phyloP scores from a whole-genome alignment of 305 asterid genomes.

The Striga hermonthica region DNA sequence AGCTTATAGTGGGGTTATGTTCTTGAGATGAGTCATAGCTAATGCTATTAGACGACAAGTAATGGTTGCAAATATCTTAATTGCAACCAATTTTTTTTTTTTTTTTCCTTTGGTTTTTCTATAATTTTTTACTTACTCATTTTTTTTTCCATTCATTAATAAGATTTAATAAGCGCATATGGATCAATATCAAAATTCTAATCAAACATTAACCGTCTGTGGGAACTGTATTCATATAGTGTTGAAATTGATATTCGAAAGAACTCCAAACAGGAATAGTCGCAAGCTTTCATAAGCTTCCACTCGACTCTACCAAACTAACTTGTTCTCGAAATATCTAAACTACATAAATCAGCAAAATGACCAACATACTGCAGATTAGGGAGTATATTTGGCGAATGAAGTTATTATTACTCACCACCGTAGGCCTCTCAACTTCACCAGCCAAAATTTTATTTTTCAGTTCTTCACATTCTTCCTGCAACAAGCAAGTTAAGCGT shows the following conservation, averaged over 20 bases:
- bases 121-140: too few species aligned
- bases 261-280: background rate
- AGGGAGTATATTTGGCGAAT: background rate
- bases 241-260: background rate
- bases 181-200: background rate
- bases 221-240: background rate
- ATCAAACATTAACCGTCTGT: background rate
- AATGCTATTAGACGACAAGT: background rate
- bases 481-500: constrained; percentile 28
- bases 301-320: too few species aligned
- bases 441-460: constrained; percentile 44
- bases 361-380: background rate
- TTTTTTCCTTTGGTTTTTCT: too few species aligned
- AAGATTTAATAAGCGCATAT: background rate
- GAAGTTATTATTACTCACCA: constrained; percentile 41
- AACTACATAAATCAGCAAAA: constrained; percentile 11
- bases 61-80: background rate
- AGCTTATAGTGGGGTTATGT: background rate
- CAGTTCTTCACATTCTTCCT: constrained; percentile 64
- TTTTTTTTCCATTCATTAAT: background rate
- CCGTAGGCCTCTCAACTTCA: constrained; percentile 51
- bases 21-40: background rate
- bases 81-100: background rate
- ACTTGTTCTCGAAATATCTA: background rate
- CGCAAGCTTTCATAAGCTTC: background rate